A percentile compares a stretch with the other conserved stretches of the same genome.
Conservation (phyloP, 345 rosid genomes). For the Salix purpurea region DNA sequence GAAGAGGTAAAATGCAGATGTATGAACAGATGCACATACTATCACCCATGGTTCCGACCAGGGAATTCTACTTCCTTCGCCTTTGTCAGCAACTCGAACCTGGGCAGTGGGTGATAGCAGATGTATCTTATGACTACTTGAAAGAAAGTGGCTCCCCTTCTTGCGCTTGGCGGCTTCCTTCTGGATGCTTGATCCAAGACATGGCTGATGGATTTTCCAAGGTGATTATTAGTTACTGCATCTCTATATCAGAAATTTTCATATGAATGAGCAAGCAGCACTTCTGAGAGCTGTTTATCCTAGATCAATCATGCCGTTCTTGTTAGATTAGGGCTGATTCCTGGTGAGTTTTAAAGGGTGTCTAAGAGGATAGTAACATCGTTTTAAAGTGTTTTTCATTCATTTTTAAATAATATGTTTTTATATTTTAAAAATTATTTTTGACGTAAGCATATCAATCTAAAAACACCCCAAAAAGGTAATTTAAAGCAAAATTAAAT, state of each 20-base stretch:
- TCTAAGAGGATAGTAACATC: too few species aligned
- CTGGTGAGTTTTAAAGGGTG: background rate
- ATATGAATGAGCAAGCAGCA: background rate
- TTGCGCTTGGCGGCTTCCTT: constrained; percentile 64
- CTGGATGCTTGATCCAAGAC: constrained; percentile 68
- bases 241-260: background rate
- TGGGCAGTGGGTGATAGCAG: constrained; percentile 61
- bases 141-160: constrained; percentile 14
- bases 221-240: constrained; percentile 26
- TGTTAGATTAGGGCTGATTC: background rate
- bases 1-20: constrained; percentile 37
- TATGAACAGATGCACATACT: constrained; percentile 54
- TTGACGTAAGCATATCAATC: too few species aligned
- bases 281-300: background rate
- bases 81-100: constrained; percentile 45
- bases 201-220: constrained; percentile 46
- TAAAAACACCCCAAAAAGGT: too few species aligned
- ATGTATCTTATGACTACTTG: constrained; percentile 44
- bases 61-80: constrained; percentile 62
- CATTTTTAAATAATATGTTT: too few species aligned
- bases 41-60: constrained; percentile 64
- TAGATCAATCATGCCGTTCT: background rate
- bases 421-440: too few species aligned
- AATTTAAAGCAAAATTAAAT: too few species aligned
- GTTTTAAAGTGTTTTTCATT: too few species aligned